Evolutionary conservation across 1,284 basidiomycete genomes (phyloP), one percentile per base, ranked within the genome.

Genomic region (Cutaneotrichosporon cutaneum): DNA sequence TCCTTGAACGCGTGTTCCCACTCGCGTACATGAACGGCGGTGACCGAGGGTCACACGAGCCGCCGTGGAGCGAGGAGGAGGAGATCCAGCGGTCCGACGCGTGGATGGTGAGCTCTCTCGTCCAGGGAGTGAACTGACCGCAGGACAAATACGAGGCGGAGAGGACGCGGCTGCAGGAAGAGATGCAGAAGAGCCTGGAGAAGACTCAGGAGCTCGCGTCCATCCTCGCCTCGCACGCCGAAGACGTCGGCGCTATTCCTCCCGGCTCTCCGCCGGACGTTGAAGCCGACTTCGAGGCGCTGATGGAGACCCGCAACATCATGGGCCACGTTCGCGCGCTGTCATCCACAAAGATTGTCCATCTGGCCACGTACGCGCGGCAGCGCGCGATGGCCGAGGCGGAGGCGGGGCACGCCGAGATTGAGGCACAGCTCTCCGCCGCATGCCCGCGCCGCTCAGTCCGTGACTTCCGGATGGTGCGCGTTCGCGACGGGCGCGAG

Each of bases 401-500:
- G 26, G 83, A 85, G 56, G 79, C 80, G 9, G 80, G 82, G 22
- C 80, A 77, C 10, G 85, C 84, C 10, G 86, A 88, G 47, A 84
- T 92, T 32, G 87, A 89, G 62, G 80, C 82, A 53, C 88, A 92
- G 65, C 80, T 94, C 10, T 81, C 84, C 70, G 90, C 90, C 71
- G 56, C 82, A 16, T 94, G 88, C 71, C 92, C 94, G 2, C 85
- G 87, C 1, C 86, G 94, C 13, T 82, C 89, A 24, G 88, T 93
- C 14, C 86, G 89, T 48, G 86, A 84, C 61, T 96, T 97, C 77
- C 83, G 92, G 24, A 86, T 96, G 4, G 77, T 94, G 9, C 81
- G 88, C 14, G 84, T 90, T 22, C 81, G 85, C 64, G 95, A 98
- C 73, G 87, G 88, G 7, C 81, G 81, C 30, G 85, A 84, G 35